Evolutionary conservation across 2,329 filamentous ascomycete genomes (phyloP).

Genomic region (Botrytis elliptica): DNA sequence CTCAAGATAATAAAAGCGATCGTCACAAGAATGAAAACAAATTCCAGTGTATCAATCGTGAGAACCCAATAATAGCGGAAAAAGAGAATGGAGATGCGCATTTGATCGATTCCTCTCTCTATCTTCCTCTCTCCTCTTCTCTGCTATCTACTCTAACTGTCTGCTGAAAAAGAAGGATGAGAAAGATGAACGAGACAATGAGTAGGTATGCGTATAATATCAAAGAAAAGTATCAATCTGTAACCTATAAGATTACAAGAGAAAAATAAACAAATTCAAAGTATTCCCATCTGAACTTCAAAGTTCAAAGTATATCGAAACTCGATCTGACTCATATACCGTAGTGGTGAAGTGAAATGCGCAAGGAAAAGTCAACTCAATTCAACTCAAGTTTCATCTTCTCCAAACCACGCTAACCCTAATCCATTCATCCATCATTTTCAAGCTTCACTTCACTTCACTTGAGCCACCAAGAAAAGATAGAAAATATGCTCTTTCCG

Average conservation of each 20-base stretch:
- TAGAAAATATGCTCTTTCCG: neutral
- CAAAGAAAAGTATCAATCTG: neutral
- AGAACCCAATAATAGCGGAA: neutral
- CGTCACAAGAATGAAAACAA: neutral
- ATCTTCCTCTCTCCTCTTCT: neutral
- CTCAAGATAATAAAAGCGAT: neutral
- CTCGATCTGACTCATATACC: neutral
- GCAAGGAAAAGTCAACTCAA: neutral
- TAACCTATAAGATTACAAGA: neutral
- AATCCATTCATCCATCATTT: neutral
- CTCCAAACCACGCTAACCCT: neutral
- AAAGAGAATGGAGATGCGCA: neutral
- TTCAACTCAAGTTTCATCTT: neutral
- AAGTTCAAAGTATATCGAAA: neutral
- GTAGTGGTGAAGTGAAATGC: neutral
- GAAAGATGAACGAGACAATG: neutral
- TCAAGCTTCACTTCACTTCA: neutral
- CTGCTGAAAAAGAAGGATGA: neutral
- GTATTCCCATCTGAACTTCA: neutral
- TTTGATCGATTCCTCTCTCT: neutral
- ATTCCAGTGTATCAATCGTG: neutral
- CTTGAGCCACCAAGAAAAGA: neutral
- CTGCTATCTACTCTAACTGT: fast-evolving
- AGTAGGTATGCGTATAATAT: neutral
- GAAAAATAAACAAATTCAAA: neutral